These are phyloP conservation scores for Apiospora saccharicola DNA, from an alignment of 2,329 filamentous ascomycete species.

Conservation along the genomic window DNA sequence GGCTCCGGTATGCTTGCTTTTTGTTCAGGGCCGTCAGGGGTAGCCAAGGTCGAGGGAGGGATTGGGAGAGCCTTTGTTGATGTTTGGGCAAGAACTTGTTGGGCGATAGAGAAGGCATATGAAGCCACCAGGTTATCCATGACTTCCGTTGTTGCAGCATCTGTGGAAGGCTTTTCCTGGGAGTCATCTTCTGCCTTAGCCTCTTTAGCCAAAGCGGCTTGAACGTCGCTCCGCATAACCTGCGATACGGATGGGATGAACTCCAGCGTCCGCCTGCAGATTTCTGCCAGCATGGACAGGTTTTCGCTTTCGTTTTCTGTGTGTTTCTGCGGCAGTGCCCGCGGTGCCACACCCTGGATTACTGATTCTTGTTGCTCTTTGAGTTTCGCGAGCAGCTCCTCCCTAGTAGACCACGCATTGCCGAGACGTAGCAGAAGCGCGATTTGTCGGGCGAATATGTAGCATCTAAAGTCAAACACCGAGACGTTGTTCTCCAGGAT, in stretches of 20 bases:
- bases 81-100: slow-evolving; percentile 80
- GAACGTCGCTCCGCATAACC: slow-evolving; percentile 80
- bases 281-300: slow-evolving; percentile 80
- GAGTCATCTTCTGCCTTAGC: slow-evolving; percentile 48
- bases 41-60: slow-evolving; percentile 62
- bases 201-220: slow-evolving; percentile 62
- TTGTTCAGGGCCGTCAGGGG: slow-evolving; percentile 59
- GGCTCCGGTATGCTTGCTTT: slow-evolving; percentile 71
- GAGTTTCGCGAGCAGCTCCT: slow-evolving; percentile 68
- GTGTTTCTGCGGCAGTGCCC: slow-evolving; percentile 55
- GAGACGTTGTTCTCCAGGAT: slow-evolving; percentile 96
- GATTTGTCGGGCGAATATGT: slow-evolving; percentile 91
- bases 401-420: slow-evolving; percentile 71
- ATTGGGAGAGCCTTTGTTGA: slow-evolving; percentile 73
- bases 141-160: slow-evolving; percentile 56
- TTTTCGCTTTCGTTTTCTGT: slow-evolving; percentile 72
- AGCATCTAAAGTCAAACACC: slow-evolving; percentile 92
- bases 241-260: slow-evolving; percentile 85
- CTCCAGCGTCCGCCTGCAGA: slow-evolving; percentile 81
- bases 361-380: slow-evolving; percentile 68
- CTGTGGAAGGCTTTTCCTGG: slow-evolving; percentile 34
- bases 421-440: slow-evolving; percentile 81
- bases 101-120: slow-evolving; percentile 78
- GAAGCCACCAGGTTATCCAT: slow-evolving; percentile 80
- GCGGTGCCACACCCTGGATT: slow-evolving; percentile 63